Evolutionary conservation across 805 yeast genomes (phyloP).

Genomic region (Lachancea thermotolerans): DNA sequence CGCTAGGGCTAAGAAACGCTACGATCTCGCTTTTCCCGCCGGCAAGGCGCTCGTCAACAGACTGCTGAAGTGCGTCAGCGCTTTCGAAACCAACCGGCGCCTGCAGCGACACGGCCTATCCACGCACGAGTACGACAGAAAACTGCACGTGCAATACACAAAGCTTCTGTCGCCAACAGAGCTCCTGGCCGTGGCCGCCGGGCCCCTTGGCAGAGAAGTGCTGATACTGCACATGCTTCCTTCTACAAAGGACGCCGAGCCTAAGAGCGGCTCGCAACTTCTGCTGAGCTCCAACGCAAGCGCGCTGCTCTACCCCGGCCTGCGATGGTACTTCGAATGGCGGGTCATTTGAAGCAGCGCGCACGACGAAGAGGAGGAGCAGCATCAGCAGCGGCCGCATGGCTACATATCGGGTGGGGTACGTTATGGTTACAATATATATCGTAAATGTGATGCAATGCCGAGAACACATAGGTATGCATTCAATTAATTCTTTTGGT

Average conservation of each 20-base stretch:
- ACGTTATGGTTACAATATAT: background rate
- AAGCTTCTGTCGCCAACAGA: constrained; percentile 3
- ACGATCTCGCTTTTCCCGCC: background rate
- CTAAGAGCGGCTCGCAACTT: background rate
- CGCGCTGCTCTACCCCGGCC: constrained; percentile 3
- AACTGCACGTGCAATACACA: background rate
- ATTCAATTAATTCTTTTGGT: background rate
- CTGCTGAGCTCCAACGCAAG: constrained; percentile 2
- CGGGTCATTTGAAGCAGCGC: background rate
- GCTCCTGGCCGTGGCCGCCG: background rate
- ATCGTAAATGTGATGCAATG: constrained; percentile 4
- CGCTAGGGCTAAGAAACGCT: background rate
- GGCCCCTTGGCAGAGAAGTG: background rate
- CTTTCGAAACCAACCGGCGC: constrained; percentile 3
- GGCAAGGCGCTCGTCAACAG: background rate
- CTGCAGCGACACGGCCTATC: constrained; percentile 2
- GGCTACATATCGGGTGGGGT: background rate
- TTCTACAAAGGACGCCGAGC: background rate
- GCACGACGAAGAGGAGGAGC: background rate
- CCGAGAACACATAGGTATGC: background rate
- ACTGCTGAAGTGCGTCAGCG: background rate
- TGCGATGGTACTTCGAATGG: constrained; percentile 7
- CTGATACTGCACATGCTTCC: constrained; percentile 1
- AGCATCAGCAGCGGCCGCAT: background rate
- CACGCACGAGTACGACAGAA: background rate